phyloP scores from a whole-genome alignment of 257 asterid genomes.

The Parsonsia alboflavescens region DNA sequence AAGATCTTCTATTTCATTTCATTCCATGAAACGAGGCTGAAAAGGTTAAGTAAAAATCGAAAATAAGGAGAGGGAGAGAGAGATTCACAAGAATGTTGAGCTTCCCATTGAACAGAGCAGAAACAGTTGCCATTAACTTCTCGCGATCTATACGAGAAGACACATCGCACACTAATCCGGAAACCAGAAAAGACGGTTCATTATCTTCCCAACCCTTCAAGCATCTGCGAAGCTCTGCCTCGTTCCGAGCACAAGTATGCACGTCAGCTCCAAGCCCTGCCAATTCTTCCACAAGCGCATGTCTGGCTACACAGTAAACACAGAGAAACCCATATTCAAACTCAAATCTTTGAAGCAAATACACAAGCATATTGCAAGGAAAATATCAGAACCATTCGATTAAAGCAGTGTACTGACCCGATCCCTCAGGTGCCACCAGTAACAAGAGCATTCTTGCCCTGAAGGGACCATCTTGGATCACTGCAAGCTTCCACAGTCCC shows the following conservation, averaged over 20 bases:
- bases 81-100: slow-evolving; percentile 55
- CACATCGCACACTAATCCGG: slow-evolving; percentile 57
- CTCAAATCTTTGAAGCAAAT: slow-evolving; percentile 11
- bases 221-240: slow-evolving; percentile 43
- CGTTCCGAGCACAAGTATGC: slow-evolving; percentile 53
- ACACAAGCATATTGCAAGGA: neutral
- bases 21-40: neutral
- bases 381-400: neutral
- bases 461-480: slow-evolving; percentile 46
- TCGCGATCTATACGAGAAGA: slow-evolving; percentile 42
- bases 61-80: slow-evolving; percentile 1
- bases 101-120: slow-evolving; percentile 43
- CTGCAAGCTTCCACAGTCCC: slow-evolving; percentile 20
- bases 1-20: neutral
- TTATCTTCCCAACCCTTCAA: slow-evolving; percentile 46
- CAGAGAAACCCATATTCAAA: slow-evolving; percentile 16
- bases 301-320: slow-evolving; percentile 25
- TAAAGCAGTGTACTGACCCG: slow-evolving; percentile 25
- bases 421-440: slow-evolving; percentile 65
- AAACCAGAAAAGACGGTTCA: slow-evolving; percentile 33
- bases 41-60: neutral
- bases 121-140: slow-evolving; percentile 35
- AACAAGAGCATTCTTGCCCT: slow-evolving; percentile 52
- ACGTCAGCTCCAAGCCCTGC: slow-evolving; percentile 57
- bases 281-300: slow-evolving; percentile 65